Percentiles rank a stretch among this genome's conserved stretches.
Evolutionary conservation across 306 rosid species (phyloP).

Genomic region (Argentina anserina): DNA sequence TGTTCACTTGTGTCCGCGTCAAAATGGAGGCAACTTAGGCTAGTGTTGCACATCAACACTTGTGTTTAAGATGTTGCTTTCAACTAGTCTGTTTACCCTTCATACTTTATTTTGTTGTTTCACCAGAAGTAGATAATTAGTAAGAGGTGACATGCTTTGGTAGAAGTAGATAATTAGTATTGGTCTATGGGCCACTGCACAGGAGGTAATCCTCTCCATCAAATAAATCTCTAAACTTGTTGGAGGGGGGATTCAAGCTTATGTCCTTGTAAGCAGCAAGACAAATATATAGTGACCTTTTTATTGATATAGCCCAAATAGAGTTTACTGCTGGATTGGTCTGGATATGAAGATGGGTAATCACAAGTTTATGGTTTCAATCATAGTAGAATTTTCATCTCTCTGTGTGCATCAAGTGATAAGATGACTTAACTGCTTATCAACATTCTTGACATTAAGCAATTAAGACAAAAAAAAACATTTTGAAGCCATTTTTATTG

Average conservation of each 20-base stretch:
- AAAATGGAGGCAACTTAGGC: background rate
- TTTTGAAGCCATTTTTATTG: background rate
- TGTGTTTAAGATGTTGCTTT: background rate
- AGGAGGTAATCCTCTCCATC: background rate
- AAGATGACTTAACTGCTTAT: background rate
- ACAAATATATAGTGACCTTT: background rate
- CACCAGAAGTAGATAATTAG: background rate
- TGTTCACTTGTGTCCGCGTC: background rate
- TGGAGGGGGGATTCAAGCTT: background rate
- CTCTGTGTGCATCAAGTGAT: background rate
- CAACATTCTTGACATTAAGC: background rate
- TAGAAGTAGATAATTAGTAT: background rate
- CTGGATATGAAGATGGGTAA: background rate
- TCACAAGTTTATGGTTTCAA: background rate
- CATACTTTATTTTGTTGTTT: background rate
- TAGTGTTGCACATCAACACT: background rate
- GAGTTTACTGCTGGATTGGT: background rate
- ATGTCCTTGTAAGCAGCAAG: background rate
- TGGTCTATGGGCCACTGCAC: background rate
- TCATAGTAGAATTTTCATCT: background rate
- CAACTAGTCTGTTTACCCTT: background rate
- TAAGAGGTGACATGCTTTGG: background rate
- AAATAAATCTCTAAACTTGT: background rate
- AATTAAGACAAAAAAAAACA: background rate
- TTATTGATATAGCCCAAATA: background rate